A percentile compares a stretch with the other conserved stretches of the same genome.
Conservation (phyloP, 2,329 filamentous ascomycete genomes). For the Colletotrichum horii region DNA sequence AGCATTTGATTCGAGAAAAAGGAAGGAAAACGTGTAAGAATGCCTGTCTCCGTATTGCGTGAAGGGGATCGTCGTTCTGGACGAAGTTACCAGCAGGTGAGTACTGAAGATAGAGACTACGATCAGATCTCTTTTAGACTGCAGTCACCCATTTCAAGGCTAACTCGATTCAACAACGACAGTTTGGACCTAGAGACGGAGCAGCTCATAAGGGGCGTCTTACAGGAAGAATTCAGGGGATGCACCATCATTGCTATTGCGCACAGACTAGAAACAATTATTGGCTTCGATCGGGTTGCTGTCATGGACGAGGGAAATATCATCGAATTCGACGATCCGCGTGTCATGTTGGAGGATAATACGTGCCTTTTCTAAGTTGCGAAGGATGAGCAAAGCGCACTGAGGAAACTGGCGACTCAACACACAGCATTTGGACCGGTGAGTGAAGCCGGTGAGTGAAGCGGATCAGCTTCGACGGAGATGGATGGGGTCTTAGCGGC, state of each 20-base stretch:
- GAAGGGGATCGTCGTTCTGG: not conserved
- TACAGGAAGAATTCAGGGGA: not conserved
- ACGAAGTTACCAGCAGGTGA: not conserved
- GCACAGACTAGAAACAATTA: not conserved
- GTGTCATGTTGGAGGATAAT: accelerated
- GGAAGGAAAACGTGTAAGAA: too few relatives aligned
- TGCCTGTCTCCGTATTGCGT: too few relatives aligned
- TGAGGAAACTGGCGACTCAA: not conserved
- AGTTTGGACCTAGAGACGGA: not conserved
- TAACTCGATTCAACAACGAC: accelerated
- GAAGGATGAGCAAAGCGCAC: not conserved
- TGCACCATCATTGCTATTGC: not conserved
- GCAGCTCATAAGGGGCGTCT: not conserved
- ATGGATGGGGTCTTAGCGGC: too few relatives aligned
- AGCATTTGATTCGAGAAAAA: too few relatives aligned
- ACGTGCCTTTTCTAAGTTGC: not conserved
- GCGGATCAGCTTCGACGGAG: too few relatives aligned
- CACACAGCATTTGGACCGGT: accelerated
- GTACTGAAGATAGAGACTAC: not conserved
- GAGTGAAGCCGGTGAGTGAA: accelerated
- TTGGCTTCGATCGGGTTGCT: not conserved
- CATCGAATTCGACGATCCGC: not conserved
- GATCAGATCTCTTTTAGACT: too few relatives aligned
- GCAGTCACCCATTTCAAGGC: not conserved
- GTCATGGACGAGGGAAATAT: not conserved